Conservation (phyloP, 176 grass and related monocot species). For the Rhynchospora pubera region DNA sequence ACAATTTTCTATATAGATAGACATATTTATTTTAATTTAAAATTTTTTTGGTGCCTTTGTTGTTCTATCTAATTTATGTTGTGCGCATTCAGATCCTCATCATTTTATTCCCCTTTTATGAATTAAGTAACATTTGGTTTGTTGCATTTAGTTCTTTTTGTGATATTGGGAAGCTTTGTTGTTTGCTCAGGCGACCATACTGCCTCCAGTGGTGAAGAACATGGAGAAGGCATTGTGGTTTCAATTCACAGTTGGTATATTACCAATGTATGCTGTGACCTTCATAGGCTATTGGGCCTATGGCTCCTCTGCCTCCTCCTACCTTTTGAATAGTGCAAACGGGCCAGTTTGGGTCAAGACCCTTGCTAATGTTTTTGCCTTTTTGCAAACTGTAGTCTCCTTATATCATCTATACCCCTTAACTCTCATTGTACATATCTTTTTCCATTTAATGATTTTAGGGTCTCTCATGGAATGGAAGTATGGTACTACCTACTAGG, state of each 20-base stretch:
- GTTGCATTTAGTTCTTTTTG: too few species aligned
- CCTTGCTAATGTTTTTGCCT: constrained; percentile 58
- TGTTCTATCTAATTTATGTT: too few species aligned
- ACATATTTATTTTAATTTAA: too few species aligned
- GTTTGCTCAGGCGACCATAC: too few species aligned
- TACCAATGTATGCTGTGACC: constrained; percentile 73
- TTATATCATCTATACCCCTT: constrained; percentile 14
- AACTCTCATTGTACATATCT: too few species aligned
- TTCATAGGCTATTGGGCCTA: constrained; percentile 97
- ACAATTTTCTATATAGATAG: too few species aligned
- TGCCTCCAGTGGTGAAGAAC: too few species aligned
- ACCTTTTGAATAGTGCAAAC: constrained; percentile 62
- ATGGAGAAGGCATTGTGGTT: constrained; percentile 94
- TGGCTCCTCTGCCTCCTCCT: constrained; percentile 70
- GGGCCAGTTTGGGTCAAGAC: constrained; percentile 72
- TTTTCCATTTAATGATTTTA: too few species aligned
- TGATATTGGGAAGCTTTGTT: too few species aligned
- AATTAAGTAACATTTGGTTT: not conserved
- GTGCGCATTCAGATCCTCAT: constrained; percentile 69
- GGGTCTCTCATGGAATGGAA: too few species aligned
- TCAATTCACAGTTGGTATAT: constrained; percentile 60
- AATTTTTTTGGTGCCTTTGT: too few species aligned
- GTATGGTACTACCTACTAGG: too few species aligned
- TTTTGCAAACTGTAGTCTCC: constrained; percentile 79
- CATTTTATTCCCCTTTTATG: not conserved